Percentiles rank a stretch among this genome's conserved stretches.
phyloP scores from a whole-genome alignment of 2,329 filamentous ascomycete genomes.

The Paecilomyces sp. region DNA sequence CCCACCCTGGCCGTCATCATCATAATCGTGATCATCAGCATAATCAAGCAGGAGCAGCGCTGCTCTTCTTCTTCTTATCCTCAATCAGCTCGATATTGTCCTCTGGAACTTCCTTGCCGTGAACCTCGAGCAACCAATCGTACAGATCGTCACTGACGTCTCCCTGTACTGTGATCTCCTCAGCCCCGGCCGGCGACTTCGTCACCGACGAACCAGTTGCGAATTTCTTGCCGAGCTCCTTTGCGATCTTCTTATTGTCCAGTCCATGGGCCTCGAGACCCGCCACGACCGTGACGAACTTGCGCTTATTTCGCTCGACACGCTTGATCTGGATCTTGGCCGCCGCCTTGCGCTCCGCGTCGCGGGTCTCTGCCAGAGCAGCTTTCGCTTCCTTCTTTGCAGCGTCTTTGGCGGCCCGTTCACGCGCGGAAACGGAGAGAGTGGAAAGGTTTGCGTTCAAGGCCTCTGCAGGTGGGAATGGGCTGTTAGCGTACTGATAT shows the following conservation, averaged over 20 bases:
- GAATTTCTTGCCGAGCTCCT: slow-evolving; percentile 98
- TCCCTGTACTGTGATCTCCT: slow-evolving; percentile 97
- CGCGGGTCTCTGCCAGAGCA: slow-evolving; percentile 74
- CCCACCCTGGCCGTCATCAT: neutral
- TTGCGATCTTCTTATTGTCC: slow-evolving; percentile 90
- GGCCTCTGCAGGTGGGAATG: slow-evolving; percentile 50
- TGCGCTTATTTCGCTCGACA: slow-evolving; percentile 96
- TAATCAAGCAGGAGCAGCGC: neutral
- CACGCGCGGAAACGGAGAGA: slow-evolving; percentile 83
- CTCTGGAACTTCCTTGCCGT: slow-evolving; percentile 75
- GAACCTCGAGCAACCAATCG: slow-evolving; percentile 84
- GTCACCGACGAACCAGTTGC: slow-evolving; percentile 90
- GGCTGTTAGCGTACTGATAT: slow-evolving; percentile 2
- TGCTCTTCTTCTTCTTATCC: slow-evolving; percentile 74
- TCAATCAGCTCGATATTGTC: slow-evolving; percentile 93
- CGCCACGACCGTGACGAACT: slow-evolving; percentile 87
- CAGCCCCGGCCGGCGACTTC: slow-evolving; percentile 74
- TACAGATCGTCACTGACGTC: slow-evolving; percentile 92
- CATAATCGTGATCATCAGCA: neutral
- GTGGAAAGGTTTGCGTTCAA: slow-evolving; percentile 76
- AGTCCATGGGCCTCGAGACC: slow-evolving; percentile 86
- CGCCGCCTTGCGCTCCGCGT: slow-evolving; percentile 72
- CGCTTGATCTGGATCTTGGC: slow-evolving; percentile 88
- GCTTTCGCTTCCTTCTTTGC: slow-evolving; percentile 96
- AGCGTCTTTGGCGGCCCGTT: slow-evolving; percentile 91